phyloP scores from a whole-genome alignment of 345 rosid genomes.

The Rhizophora mangle region DNA sequence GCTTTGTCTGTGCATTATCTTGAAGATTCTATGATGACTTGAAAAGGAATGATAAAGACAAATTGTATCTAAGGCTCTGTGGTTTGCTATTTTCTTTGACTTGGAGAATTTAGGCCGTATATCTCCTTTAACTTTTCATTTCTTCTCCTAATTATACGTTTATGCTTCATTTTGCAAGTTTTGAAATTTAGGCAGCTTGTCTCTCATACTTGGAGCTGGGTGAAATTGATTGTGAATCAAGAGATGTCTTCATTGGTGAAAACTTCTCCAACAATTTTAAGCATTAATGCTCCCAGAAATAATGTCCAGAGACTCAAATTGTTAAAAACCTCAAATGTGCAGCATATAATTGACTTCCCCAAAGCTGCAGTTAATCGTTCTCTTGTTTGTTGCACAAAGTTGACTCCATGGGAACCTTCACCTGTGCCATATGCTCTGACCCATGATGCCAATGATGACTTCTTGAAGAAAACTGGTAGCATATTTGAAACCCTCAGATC shows the following conservation, averaged over 20 bases:
- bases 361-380: constrained; percentile 16
- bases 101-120: too few species aligned
- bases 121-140: too few species aligned
- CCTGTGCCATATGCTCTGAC: constrained; percentile 43
- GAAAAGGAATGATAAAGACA: too few species aligned
- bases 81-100: too few species aligned
- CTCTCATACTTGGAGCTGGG: constrained; percentile 9
- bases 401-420: constrained; percentile 65
- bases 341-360: constrained; percentile 14
- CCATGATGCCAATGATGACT: constrained; percentile 38
- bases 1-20: too few species aligned
- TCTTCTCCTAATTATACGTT: too few species aligned
- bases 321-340: constrained; percentile 21
- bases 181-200: neutral
- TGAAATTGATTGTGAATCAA: constrained; percentile 30
- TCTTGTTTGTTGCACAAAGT: constrained; percentile 45
- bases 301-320: constrained; percentile 31
- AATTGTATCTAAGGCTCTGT: too few species aligned
- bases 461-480: constrained; percentile 44
- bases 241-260: constrained; percentile 48
- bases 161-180: too few species aligned
- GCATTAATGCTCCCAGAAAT: constrained; percentile 21
- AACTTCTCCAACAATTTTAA: constrained; percentile 33
- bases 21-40: too few species aligned
- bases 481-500: constrained; percentile 56